Evolutionary conservation across 768 basidiomycete genomes (phyloP).

Genomic region (Tubosaeta brunneosetosa): DNA sequence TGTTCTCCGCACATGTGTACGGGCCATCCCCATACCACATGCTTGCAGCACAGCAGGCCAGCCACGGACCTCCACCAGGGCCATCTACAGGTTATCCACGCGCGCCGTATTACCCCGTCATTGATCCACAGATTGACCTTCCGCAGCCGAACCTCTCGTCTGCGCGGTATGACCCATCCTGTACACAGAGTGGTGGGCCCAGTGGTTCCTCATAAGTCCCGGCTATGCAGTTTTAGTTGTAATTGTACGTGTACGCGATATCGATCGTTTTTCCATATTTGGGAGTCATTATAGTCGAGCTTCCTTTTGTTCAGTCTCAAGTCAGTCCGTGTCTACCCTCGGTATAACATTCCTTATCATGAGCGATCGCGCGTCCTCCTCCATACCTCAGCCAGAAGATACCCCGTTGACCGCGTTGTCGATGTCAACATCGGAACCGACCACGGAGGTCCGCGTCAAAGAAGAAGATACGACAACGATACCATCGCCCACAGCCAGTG

Average conservation of each 20-base stretch:
- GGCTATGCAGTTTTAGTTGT: neutral
- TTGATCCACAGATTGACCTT: conserved; percentile 36
- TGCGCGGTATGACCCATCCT: conserved; percentile 30
- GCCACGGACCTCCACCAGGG: conserved; percentile 20
- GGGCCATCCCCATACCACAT: conserved; percentile 29
- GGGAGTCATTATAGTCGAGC: conserved; percentile 6
- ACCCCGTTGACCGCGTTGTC: neutral
- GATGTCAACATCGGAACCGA: conserved; percentile 3
- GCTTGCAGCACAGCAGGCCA: conserved; percentile 18
- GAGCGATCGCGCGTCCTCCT: conserved; percentile 18
- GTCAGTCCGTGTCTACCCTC: neutral
- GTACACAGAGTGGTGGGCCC: conserved; percentile 6
- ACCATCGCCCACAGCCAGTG: conserved; percentile 4
- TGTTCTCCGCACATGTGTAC: conserved; percentile 27
- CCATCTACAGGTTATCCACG: conserved; percentile 24
- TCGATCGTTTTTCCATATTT: conserved; percentile 23
- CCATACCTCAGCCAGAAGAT: conserved; percentile 15
- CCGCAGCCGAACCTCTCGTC: conserved; percentile 31
- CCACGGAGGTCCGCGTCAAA: conserved; percentile 3
- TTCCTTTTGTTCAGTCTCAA: conserved; percentile 1
- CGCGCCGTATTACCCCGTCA: conserved; percentile 35
- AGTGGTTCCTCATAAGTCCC: conserved; percentile 12
- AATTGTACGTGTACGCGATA: neutral
- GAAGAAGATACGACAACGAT: conserved; percentile 11
- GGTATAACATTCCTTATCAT: conserved; percentile 30